Conservation (phyloP, 1,139 yeast genomes). For the Diutina pseudorugosa region DNA sequence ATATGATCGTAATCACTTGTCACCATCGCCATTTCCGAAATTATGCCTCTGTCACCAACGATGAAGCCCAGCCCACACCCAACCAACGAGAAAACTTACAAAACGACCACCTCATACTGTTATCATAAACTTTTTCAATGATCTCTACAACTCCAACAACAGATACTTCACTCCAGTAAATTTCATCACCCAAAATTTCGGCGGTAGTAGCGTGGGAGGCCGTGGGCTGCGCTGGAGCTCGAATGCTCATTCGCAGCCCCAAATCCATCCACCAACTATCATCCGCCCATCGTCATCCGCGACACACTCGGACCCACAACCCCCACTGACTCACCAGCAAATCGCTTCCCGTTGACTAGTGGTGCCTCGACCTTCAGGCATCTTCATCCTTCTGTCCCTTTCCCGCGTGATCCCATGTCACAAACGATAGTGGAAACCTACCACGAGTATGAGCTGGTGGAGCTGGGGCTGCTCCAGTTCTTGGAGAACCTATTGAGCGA, state of each 20-base stretch:
- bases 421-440: conserved; percentile 2
- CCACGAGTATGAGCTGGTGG: conserved; percentile 4
- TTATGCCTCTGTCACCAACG: no score
- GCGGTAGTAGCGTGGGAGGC: no score
- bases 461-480: conserved; percentile 4
- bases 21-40: no score
- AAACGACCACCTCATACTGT: no score
- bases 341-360: background rate
- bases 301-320: background rate
- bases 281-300: background rate
- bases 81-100: no score
- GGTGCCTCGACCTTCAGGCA: background rate
- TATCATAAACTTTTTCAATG: no score
- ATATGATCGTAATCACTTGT: no score
- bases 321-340: background rate
- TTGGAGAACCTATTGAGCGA: conserved; percentile 1
- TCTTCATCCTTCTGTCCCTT: background rate
- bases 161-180: no score
- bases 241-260: background rate
- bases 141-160: no score
- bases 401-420: background rate
- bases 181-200: no score
- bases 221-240: background rate
- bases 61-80: no score
- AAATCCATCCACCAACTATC: background rate